Conservation (phyloP, 2,329 filamentous ascomycete species). For the Thielaviopsis ethacetica region DNA sequence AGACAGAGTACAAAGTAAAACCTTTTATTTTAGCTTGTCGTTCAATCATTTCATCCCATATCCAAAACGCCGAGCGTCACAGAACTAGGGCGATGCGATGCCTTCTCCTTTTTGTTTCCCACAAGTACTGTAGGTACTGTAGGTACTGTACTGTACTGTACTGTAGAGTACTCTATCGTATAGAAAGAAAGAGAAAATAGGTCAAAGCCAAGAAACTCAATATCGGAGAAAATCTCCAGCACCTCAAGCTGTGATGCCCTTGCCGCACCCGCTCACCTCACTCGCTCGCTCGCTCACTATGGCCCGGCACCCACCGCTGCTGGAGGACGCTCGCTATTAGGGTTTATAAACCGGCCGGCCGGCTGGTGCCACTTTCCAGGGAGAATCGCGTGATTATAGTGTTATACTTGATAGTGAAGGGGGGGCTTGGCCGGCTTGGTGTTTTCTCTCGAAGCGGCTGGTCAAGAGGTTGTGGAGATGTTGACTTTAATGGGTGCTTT, state of each 20-base stretch:
- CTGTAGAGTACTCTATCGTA: no score
- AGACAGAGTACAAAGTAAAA: no score
- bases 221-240: background rate
- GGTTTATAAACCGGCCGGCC: background rate
- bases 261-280: no score
- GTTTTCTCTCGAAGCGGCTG: background rate
- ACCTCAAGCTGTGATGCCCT: background rate
- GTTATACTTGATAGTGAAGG: background rate
- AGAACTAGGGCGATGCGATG: slow-evolving; percentile 2
- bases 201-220: background rate
- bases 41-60: slow-evolving; percentile 4
- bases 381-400: background rate
- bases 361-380: background rate
- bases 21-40: background rate
- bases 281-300: no score
- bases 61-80: slow-evolving; percentile 7
- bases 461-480: no score
- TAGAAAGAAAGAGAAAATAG: background rate
- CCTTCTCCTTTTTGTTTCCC: background rate
- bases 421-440: background rate
- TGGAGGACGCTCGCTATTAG: background rate
- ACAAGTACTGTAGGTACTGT: no score
- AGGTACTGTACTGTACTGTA: no score
- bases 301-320: no score
- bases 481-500: no score